Base-by-base conservation (phyloP, 345 rosid genomes). In the Ceriops zippeliana region DNA sequence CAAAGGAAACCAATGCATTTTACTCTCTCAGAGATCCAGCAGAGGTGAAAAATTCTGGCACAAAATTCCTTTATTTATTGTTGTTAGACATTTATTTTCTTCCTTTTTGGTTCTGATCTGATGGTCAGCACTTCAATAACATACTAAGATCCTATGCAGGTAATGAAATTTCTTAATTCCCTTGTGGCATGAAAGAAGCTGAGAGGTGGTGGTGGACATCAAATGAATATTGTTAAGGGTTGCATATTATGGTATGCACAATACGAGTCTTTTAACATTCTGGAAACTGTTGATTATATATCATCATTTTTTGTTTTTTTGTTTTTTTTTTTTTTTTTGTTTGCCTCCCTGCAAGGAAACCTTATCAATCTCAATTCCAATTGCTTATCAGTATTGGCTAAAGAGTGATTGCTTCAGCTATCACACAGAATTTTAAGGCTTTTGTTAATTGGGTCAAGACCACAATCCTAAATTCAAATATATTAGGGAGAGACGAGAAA, bases 11-110 rank as follows among this genome's bases (percentile, higher is more conserved):
- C 67, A 77, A 78, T 13, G 98, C 98, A 5, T 76, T 80, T 32
- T 90, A 83, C 83, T 92, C 99, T 59, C 81, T 92, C 38, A 86
- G 74, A 76, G 96, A 91, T 75, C 87, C 99, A 4, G 69, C 86
- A 6, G 96, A 95, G 97, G 98, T 91, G 62, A 42, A 15, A n/a
- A 54, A 73, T 31, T 62, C 5, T 70, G 26, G 8, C 61, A 6
- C n/a, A n/a, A 2, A 10, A 26, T 61, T 1, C 15, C n/a, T 7
- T 4, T 8, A 2, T 47, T 16, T 2, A 57, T 3, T 22, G 16
- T 56, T 46, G 2, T 19, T 49, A 8, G 58, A 6, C 35, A 16
- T 28, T 10, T 52, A 2, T 24, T 37, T 6, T 51, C 10, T 67
- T 31, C 1, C 13, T 19, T 31, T 59, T 11, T 61, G 8, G 61